Evolutionary conservation across 2,329 filamentous ascomycete genomes (phyloP).

Genomic region (Phaeoacremonium minimum): DNA sequence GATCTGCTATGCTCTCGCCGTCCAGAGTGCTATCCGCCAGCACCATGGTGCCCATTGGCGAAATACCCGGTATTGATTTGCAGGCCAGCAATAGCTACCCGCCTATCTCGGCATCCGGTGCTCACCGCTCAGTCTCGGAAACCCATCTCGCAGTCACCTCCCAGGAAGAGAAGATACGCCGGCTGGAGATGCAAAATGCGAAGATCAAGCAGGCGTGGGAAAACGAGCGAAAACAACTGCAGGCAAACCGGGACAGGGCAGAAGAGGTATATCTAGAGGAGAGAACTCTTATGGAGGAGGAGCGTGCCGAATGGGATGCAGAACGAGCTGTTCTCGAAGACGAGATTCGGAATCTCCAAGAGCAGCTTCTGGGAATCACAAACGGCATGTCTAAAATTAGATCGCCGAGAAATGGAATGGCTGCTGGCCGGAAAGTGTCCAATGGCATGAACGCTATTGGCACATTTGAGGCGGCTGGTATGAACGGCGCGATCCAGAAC

Average conservation of each 20-base stretch:
- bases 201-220: constrained; percentile 46
- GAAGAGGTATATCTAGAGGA: constrained; percentile 54
- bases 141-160: constrained; percentile 19
- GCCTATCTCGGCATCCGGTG: constrained; percentile 4
- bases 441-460: no score
- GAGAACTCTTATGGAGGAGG: constrained; percentile 47
- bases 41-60: constrained; percentile 1
- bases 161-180: constrained; percentile 30
- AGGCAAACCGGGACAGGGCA: constrained; percentile 47
- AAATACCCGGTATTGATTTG: background rate
- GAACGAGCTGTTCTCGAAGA: constrained; percentile 36
- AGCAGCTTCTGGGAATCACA: constrained; percentile 22
- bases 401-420: constrained; percentile 3
- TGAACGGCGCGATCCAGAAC: background rate
- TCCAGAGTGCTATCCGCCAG: constrained; percentile 1
- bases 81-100: background rate
- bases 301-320: constrained; percentile 39
- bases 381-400: no score
- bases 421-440: no score
- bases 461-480: no score
- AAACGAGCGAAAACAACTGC: constrained; percentile 47
- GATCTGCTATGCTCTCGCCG: constrained; percentile 16
- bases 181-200: constrained; percentile 35
- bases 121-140: constrained; percentile 19
- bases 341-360: constrained; percentile 35